phyloP scores from a whole-genome alignment of 1,139 yeast species.

The Kluyveromyces sp. region DNA sequence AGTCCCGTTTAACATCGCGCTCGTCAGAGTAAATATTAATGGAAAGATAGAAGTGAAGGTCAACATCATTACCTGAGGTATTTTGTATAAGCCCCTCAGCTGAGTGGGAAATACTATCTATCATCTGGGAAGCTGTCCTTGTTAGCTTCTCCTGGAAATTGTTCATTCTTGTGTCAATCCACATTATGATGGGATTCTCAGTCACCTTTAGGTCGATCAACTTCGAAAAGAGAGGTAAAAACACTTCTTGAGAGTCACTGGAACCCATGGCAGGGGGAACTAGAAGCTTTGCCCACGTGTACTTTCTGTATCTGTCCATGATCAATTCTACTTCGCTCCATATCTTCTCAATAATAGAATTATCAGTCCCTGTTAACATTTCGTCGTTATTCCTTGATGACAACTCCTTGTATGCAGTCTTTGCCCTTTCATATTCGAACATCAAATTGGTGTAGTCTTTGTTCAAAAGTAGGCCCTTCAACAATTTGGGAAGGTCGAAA shows the following conservation, averaged over 20 bases:
- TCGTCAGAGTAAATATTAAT: conserved; percentile 20
- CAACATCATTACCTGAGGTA: conserved; percentile 24
- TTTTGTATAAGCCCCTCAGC: conserved; percentile 32
- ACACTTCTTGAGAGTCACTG: conserved; percentile 37
- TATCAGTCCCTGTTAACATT: conserved; percentile 1
- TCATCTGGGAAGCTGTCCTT: conserved; percentile 30
- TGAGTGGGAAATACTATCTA: conserved; percentile 33
- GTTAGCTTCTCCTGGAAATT: conserved; percentile 36
- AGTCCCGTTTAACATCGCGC: conserved; percentile 2
- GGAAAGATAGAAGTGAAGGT: conserved; percentile 23
- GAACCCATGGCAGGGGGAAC: conserved; percentile 18
- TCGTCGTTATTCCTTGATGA: conserved; percentile 15
- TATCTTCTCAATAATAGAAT: conserved; percentile 40
- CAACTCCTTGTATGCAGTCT: conserved; percentile 30
- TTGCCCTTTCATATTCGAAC: conserved; percentile 59
- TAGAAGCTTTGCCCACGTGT: conserved; percentile 54
- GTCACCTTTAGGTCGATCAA: conserved; percentile 53
- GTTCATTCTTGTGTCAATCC: conserved; percentile 46
- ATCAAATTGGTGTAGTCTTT: conserved; percentile 68
- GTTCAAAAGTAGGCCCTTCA: conserved; percentile 46
- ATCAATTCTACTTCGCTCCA: conserved; percentile 64
- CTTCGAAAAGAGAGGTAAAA: conserved; percentile 50
- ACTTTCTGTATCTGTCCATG: conserved; percentile 56
- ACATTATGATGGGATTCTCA: conserved; percentile 59
- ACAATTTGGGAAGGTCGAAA: conserved; percentile 63